These are phyloP conservation scores for Trypanosoma congolense DNA, from an alignment of 208 protist species.

Conservation along the genomic window DNA sequence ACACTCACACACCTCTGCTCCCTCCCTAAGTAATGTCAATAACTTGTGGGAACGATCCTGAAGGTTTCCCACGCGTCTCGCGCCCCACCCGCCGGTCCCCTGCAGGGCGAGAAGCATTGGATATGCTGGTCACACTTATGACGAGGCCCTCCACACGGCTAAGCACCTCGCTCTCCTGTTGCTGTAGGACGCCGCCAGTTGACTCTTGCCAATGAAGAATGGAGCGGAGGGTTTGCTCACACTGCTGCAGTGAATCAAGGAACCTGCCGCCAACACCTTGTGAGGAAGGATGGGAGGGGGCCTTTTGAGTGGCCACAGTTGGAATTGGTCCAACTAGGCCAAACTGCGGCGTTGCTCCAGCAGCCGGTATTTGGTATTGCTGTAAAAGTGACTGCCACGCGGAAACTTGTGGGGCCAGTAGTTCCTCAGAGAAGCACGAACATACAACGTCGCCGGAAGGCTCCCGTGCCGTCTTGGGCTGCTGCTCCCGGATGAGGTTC, in stretches of 20 bases:
- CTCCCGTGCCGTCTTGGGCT: no score
- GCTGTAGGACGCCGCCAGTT: constrained; percentile 5
- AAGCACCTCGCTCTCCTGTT: constrained; percentile 7
- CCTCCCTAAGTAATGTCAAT: no score
- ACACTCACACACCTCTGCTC: no score
- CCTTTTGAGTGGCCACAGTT: background rate
- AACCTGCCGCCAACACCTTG: constrained; percentile 6
- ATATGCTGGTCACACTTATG: constrained; percentile 3
- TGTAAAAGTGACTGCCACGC: constrained; percentile 8
- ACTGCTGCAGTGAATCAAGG: constrained; percentile 5
- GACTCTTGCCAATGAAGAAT: constrained; percentile 13
- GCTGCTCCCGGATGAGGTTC: constrained; percentile 26
- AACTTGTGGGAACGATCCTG: no score
- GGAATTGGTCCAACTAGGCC: background rate
- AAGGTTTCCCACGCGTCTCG: no score
- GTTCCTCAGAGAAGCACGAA: constrained; percentile 1
- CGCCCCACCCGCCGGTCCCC: no score
- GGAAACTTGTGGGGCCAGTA: background rate
- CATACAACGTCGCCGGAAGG: background rate
- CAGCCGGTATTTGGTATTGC: no score
- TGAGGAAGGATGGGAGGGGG: constrained; percentile 1
- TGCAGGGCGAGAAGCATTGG: background rate
- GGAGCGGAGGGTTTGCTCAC: constrained; percentile 12
- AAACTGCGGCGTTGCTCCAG: no score
- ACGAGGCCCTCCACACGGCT: constrained; percentile 13